Evolutionary conservation across 2,329 filamentous ascomycete genomes (phyloP), one percentile per base, ranked within the genome.

Genomic region (Xylaria sp.): DNA sequence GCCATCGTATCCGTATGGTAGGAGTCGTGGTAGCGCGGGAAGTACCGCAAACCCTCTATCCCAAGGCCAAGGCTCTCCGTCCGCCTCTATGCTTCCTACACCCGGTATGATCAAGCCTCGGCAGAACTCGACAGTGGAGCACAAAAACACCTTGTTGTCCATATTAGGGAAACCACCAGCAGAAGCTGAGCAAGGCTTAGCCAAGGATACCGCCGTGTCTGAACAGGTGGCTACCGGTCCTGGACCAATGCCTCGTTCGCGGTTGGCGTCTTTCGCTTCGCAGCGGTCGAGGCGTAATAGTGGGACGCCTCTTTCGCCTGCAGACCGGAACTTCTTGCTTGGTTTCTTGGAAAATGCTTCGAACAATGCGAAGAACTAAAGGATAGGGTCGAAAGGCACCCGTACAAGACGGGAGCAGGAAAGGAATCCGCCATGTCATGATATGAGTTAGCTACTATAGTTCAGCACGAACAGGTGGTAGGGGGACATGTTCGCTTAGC

Each of bases 301-400:
- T 64, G 79, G 84, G 71, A 81, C 82, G 33, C 80, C 84, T 12
- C 87, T 88, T 46, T 90, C 89, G 3, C 85, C 90, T 0, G 89
- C 87, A 0, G 89, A 95, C 69, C 89, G 91, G 72, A 88, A 83
- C 15, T 95, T 95, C 70, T 78, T 96, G 72, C 80, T 95, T 54
- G 89, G 86, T 9, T 95, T 92, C 73, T 78, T 96, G 70, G 86
- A 92, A 66, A 81, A 80, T 25, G 79, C 82, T 2, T 81, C 82
- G 11, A 78, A 78, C 37, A 78, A 67, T 33, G 61, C 74, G n/a
- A 73, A 73, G 21, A 74, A 76, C 40, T 78, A 61, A 74, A 23
- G 6, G 9, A 19, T 46, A 19, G 28, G 21, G 14, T 42, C n/a
- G 46, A 43, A n/a, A n/a, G 51, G 9, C 19, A 33, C 42, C 40